These are phyloP conservation scores for Colletotrichum sp. DNA, from an alignment of 2,329 filamentous ascomycete species.

Conservation along the genomic window DNA sequence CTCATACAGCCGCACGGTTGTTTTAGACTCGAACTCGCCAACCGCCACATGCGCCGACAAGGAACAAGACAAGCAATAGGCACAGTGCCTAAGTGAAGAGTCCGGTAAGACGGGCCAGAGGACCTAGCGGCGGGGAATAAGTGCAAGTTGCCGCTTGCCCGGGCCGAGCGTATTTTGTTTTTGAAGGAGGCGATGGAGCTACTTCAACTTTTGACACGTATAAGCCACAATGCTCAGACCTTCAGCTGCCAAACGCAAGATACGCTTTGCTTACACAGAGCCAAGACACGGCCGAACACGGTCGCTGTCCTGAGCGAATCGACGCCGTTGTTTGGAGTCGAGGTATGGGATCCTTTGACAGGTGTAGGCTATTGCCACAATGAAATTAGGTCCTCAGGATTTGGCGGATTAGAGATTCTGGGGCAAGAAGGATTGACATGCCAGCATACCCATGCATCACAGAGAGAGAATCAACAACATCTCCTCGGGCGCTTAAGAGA, in stretches of 20 bases:
- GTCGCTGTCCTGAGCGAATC: not conserved
- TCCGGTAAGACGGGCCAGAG: not conserved
- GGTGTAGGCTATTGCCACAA: not conserved
- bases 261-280: slow-evolving; percentile 19
- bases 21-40: not conserved
- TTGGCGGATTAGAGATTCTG: not conserved
- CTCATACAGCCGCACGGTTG: slow-evolving; percentile 15
- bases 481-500: not conserved
- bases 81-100: not conserved
- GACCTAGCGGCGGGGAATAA: not conserved
- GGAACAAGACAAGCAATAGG: not conserved
- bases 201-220: not conserved
- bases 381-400: not conserved
- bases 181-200: not conserved
- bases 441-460: not conserved
- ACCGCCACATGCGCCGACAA: not conserved
- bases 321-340: not conserved
- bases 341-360: not conserved
- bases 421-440: not conserved
- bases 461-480: not conserved
- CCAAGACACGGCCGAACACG: slow-evolving; percentile 16
- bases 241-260: slow-evolving; percentile 17
- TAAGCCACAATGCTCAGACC: slow-evolving; percentile 16
- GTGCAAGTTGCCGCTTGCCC: not conserved
- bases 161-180: not conserved